Percentiles rank a stretch among this genome's conserved stretches.
phyloP scores from a whole-genome alignment of 2,329 filamentous ascomycete genomes.

The Pseudocercospora eumusae region DNA sequence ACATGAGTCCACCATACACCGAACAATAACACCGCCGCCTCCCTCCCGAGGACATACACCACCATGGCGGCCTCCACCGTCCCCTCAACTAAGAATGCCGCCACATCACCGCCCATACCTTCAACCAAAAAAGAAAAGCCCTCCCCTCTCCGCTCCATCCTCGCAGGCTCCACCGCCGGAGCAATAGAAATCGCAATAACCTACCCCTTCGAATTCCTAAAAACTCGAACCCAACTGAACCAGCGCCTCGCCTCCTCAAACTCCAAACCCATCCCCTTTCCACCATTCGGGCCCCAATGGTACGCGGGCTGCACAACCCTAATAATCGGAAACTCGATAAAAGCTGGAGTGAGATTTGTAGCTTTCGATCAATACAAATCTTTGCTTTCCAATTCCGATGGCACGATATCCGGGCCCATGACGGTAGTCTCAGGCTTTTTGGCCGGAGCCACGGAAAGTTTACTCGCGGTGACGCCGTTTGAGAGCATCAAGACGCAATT shows the following conservation, averaged over 20 bases:
- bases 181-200: slow-evolving; percentile 95
- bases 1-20: neutral
- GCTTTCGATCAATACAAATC: slow-evolving; percentile 94
- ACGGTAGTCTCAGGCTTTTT: slow-evolving; percentile 94
- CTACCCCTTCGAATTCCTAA: slow-evolving; percentile 94
- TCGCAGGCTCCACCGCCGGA: slow-evolving; percentile 90
- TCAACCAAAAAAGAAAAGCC: slow-evolving; percentile 53
- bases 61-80: slow-evolving; percentile 29
- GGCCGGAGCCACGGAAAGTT: slow-evolving; percentile 88
- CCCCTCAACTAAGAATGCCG: slow-evolving; percentile 27
- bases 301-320: slow-evolving; percentile 97
- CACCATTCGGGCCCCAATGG: slow-evolving; percentile 90
- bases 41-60: neutral
- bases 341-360: slow-evolving; percentile 94
- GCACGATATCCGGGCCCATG: slow-evolving; percentile 83
- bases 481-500: slow-evolving; percentile 98
- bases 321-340: slow-evolving; percentile 94
- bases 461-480: slow-evolving; percentile 92
- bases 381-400: slow-evolving; percentile 76
- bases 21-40: neutral
- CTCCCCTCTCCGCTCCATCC: slow-evolving; percentile 81
- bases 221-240: slow-evolving; percentile 93
- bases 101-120: slow-evolving; percentile 11
- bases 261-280: slow-evolving; percentile 83
- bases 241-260: slow-evolving; percentile 63